Evolutionary conservation across 768 basidiomycete genomes (phyloP).

Genomic region (Panus rudis): DNA sequence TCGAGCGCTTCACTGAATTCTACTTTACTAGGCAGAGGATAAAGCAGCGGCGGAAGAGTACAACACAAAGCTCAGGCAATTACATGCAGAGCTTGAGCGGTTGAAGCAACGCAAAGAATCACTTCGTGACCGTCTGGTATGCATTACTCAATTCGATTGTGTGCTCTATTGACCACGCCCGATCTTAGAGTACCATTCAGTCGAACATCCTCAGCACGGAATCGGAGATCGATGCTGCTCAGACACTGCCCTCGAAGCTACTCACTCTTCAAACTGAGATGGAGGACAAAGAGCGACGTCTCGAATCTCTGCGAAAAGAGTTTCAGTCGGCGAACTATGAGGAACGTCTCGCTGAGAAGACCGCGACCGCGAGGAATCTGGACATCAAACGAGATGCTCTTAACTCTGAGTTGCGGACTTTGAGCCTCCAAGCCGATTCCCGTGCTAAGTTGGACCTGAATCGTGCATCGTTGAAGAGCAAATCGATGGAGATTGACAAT

Average conservation of each 20-base stretch:
- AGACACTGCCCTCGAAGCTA: conserved; percentile 47
- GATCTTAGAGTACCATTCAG: conserved; percentile 34
- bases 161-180: no score
- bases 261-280: conserved; percentile 53
- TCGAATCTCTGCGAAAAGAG: conserved; percentile 53
- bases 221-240: conserved; percentile 46
- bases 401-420: conserved; percentile 58
- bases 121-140: conserved; percentile 53
- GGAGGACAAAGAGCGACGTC: conserved; percentile 55
- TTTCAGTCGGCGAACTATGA: conserved; percentile 61
- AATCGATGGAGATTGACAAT: conserved; percentile 57
- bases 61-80: conserved; percentile 45
- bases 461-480: conserved; percentile 56
- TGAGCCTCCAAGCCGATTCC: conserved; percentile 75
- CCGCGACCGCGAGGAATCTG: conserved; percentile 43
- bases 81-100: conserved; percentile 49
- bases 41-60: conserved; percentile 57
- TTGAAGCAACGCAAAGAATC: conserved; percentile 46
- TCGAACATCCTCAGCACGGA: conserved; percentile 46
- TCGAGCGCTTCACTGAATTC: neutral
- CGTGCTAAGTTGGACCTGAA: conserved; percentile 77
- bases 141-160: no score
- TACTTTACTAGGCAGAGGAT: conserved; percentile 40
- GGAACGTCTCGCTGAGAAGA: conserved; percentile 48
- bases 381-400: conserved; percentile 68